Conservation (phyloP, 176 grass and related monocot species). For the Tillandsia fasciculata region DNA sequence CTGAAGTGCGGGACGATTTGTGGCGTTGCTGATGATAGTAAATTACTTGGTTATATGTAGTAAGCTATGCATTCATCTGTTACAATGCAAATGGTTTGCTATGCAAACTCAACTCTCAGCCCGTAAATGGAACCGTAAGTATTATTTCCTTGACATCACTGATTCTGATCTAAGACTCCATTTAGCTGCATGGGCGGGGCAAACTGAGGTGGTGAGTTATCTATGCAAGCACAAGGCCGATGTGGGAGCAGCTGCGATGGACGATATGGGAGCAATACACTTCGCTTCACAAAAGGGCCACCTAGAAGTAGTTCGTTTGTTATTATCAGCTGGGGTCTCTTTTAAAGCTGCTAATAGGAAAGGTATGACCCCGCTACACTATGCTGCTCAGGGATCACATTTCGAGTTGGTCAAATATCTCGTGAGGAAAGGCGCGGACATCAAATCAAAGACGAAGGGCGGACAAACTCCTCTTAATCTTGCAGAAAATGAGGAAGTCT, state of each 20-base stretch:
- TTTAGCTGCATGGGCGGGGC: conserved; percentile 92
- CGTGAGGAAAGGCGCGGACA: conserved; percentile 49
- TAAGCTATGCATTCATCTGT: not conserved
- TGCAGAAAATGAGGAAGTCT: conserved; percentile 64
- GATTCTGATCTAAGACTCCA: conserved; percentile 61
- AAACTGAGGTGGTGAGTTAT: conserved; percentile 72
- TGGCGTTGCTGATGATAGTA: too few species aligned
- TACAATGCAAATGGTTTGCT: not conserved
- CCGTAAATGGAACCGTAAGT: not conserved
- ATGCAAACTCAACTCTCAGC: not conserved
- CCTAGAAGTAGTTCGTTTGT: conserved; percentile 49
- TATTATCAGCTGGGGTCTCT: conserved; percentile 54
- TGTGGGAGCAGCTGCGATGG: conserved; percentile 72
- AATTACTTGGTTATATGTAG: too few species aligned
- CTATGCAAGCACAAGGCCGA: conserved; percentile 94
- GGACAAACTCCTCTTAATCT: conserved; percentile 74
- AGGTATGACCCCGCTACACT: conserved; percentile 68
- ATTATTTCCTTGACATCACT: conserved; percentile 25
- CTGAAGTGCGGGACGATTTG: too few species aligned
- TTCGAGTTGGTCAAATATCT: conserved; percentile 78
- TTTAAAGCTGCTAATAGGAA: conserved; percentile 87
- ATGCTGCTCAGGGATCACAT: conserved; percentile 76
- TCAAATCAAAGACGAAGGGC: conserved; percentile 63
- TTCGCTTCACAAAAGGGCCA: conserved; percentile 97
- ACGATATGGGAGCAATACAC: conserved; percentile 77